These are phyloP conservation scores for Lactuca saligna DNA, from an alignment of 129 eudicot genomes.

Conservation along the genomic window DNA sequence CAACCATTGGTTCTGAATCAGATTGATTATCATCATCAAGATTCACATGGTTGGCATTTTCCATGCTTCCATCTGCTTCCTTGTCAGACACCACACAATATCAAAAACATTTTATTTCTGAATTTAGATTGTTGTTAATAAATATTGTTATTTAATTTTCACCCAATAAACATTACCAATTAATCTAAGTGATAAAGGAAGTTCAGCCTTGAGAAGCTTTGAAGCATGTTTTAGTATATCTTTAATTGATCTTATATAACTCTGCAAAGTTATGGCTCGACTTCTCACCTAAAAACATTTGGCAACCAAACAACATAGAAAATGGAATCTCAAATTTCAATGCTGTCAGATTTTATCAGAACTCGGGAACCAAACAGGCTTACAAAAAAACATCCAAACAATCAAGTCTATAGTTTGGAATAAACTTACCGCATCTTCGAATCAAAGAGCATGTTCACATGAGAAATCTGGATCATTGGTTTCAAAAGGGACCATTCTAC, in stretches of 20 bases:
- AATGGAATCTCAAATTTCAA: too few species aligned
- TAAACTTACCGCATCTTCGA: background rate
- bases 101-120: background rate
- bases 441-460: slow-evolving; percentile 47
- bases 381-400: too few species aligned
- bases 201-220: slow-evolving; percentile 86
- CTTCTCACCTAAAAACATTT: slow-evolving; percentile 60
- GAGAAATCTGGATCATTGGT: slow-evolving; percentile 43
- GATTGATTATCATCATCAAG: background rate
- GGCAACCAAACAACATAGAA: too few species aligned
- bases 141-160: background rate
- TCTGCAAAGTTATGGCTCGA: slow-evolving; percentile 79
- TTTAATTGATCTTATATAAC: slow-evolving; percentile 58
- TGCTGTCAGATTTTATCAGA: too few species aligned
- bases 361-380: too few species aligned
- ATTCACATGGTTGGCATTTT: slow-evolving; percentile 8
- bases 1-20: background rate
- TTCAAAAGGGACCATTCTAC: slow-evolving; percentile 62
- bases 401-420: too few species aligned
- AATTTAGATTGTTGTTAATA: background rate
- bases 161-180: slow-evolving; percentile 47
- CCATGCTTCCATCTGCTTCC: slow-evolving; percentile 24
- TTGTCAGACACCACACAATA: slow-evolving; percentile 32
- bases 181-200: slow-evolving; percentile 77
- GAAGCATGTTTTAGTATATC: slow-evolving; percentile 82